Evolutionary conservation across 805 yeast genomes (phyloP).

Genomic region (Yamadazyma nakazawae): DNA sequence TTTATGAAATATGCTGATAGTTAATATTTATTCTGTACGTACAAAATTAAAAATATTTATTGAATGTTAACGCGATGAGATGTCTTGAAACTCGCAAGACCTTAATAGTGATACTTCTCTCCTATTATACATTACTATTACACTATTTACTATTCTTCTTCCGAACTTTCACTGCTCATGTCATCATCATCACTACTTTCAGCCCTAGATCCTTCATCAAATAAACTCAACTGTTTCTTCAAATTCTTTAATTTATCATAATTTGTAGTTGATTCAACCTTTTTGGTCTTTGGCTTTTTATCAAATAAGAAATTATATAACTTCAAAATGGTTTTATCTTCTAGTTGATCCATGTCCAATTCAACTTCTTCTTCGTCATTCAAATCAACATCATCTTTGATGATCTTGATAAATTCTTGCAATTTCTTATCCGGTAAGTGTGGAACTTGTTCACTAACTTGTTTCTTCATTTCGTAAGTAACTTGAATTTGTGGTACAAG

Average conservation of each 20-base stretch:
- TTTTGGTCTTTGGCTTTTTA: conserved; percentile 33
- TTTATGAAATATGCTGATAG: neutral
- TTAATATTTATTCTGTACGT: too few species aligned
- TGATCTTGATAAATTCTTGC: conserved; percentile 78
- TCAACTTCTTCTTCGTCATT: conserved; percentile 86
- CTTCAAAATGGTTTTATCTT: conserved; percentile 75
- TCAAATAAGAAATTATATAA: conserved; percentile 75
- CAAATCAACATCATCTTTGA: conserved; percentile 60
- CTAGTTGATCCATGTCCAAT: conserved; percentile 90
- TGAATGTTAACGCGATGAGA: neutral
- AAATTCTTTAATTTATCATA: conserved; percentile 63
- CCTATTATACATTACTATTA: conserved; percentile 9
- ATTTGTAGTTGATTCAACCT: conserved; percentile 33
- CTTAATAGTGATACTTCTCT: neutral
- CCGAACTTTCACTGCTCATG: conserved; percentile 55
- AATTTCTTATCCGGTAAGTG: conserved; percentile 75
- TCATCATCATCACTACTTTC: conserved; percentile 47
- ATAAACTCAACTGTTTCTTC: conserved; percentile 46
- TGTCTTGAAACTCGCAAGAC: neutral
- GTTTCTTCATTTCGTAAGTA: conserved; percentile 95
- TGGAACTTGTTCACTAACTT: conserved; percentile 81
- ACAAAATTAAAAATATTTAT: too few species aligned
- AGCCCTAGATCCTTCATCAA: conserved; percentile 30
- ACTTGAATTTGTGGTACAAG: conserved; percentile 41
- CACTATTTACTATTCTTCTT: conserved; percentile 53